Percentiles rank a stretch among this genome's conserved stretches.
These are phyloP conservation scores for Ophiocordyceps sinensis DNA, from an alignment of 2,329 filamentous ascomycete genomes.

Conservation along the genomic window DNA sequence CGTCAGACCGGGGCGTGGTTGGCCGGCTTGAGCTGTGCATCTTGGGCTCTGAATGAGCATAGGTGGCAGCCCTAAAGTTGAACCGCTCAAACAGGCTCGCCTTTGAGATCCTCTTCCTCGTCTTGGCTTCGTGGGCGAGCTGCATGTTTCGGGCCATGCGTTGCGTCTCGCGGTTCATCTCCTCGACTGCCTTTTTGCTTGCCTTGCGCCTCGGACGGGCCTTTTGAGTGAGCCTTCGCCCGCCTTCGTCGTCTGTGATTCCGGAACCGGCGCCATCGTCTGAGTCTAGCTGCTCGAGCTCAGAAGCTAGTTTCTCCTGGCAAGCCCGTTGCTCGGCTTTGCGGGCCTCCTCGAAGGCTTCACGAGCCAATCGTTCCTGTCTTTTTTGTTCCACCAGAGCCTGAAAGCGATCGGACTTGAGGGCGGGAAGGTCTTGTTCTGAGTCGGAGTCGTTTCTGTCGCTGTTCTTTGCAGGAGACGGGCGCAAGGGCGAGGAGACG, in stretches of 20 bases:
- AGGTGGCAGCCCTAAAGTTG: constrained; percentile 46
- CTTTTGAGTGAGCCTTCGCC: constrained; percentile 52
- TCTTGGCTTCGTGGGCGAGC: constrained; percentile 75
- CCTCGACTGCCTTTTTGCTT: constrained; percentile 86
- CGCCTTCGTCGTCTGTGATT: constrained; percentile 47
- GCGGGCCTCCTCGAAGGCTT: constrained; percentile 41
- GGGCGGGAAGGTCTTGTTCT: constrained; percentile 31
- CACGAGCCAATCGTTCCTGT: constrained; percentile 52
- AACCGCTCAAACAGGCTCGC: constrained; percentile 72
- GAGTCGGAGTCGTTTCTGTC: constrained; percentile 21
- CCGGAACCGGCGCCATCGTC: constrained; percentile 31
- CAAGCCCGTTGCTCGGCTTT: constrained; percentile 26
- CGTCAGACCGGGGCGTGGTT: constrained; percentile 36
- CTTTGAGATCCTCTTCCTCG: constrained; percentile 81
- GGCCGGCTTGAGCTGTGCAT: constrained; percentile 41
- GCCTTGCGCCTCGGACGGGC: constrained; percentile 65
- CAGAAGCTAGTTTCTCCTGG: constrained; percentile 19
- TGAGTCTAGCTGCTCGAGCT: constrained; percentile 18
- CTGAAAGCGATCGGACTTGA: constrained; percentile 47
- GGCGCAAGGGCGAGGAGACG: constrained; percentile 33
- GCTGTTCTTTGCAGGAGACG: constrained; percentile 14
- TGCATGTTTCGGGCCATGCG: constrained; percentile 82
- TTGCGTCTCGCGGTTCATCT: constrained; percentile 92
- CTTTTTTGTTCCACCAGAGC: constrained; percentile 62
- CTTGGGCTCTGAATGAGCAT: constrained; percentile 16